Conservation (phyloP, 2,329 filamentous ascomycete species). For the Whalleya microplaca region DNA sequence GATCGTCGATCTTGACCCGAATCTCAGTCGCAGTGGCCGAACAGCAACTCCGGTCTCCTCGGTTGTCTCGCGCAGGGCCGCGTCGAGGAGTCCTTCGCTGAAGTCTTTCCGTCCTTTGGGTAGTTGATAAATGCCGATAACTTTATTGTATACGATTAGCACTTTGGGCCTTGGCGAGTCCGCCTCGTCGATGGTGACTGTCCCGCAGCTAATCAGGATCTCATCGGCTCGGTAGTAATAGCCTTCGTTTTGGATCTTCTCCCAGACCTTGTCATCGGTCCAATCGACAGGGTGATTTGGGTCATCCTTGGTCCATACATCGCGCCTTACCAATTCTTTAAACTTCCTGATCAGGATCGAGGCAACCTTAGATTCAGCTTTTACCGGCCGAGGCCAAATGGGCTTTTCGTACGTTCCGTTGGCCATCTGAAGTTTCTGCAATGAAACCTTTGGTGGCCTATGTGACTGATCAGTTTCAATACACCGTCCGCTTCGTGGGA, state of each 20-base stretch:
- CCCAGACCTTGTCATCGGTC: constrained; percentile 34
- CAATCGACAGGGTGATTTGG: constrained; percentile 31
- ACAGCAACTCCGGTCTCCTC: constrained; percentile 53
- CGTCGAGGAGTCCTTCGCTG: constrained; percentile 45
- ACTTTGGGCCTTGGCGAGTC: constrained; percentile 37
- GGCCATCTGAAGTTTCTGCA: constrained; percentile 21
- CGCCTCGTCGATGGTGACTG: constrained; percentile 46
- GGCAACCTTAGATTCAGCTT: constrained; percentile 12
- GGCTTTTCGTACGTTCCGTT: constrained; percentile 23
- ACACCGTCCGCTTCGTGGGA: not conserved
- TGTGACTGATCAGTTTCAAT: not conserved
- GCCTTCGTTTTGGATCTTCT: constrained; percentile 34
- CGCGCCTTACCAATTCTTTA: constrained; percentile 25
- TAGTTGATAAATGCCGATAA: constrained; percentile 48
- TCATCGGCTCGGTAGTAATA: constrained; percentile 46
- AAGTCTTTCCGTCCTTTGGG: constrained; percentile 55
- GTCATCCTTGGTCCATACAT: constrained; percentile 29
- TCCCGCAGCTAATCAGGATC: constrained; percentile 51
- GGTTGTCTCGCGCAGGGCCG: constrained; percentile 51
- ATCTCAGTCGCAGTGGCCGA: constrained; percentile 42
- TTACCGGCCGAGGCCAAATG: constrained; percentile 6
- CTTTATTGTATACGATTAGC: constrained; percentile 48
- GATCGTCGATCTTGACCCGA: constrained; percentile 48
- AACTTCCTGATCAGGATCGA: constrained; percentile 25
- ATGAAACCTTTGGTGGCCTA: not conserved